Conservation (phyloP, 2,329 filamentous ascomycete species). For the Teratosphaeria gauchensis region DNA sequence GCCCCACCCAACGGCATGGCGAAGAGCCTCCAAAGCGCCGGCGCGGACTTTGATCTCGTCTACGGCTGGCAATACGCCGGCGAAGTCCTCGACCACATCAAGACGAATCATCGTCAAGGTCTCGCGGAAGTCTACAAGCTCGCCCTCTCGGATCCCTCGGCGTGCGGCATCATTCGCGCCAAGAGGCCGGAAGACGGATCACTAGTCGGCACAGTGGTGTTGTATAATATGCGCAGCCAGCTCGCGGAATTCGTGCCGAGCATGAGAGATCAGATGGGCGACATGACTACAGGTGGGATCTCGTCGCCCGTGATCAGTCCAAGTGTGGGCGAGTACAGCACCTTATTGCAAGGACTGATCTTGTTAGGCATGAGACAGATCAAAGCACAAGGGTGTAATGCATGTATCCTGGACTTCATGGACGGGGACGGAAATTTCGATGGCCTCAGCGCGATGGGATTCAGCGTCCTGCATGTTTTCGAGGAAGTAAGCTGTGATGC, state of each 20-base stretch:
- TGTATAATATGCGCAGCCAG: slow-evolving; percentile 61
- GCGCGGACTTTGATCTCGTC: slow-evolving; percentile 73
- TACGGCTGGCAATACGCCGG: slow-evolving; percentile 69
- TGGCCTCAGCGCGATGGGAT: slow-evolving; percentile 68
- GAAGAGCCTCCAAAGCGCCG: slow-evolving; percentile 61
- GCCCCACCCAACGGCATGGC: slow-evolving; percentile 65
- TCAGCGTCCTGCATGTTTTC: slow-evolving; percentile 67
- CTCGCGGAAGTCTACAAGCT: slow-evolving; percentile 70
- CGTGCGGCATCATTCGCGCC: slow-evolving; percentile 74
- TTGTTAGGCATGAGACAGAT: slow-evolving; percentile 74
- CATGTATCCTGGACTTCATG: slow-evolving; percentile 69
- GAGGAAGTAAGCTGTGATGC: slow-evolving; percentile 69
- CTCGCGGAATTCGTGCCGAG: slow-evolving; percentile 62
- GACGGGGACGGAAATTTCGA: slow-evolving; percentile 64
- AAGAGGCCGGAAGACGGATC: slow-evolving; percentile 58
- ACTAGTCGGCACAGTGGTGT: slow-evolving; percentile 69
- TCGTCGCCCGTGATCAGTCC: slow-evolving; percentile 69
- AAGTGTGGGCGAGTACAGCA: slow-evolving; percentile 57
- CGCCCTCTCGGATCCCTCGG: slow-evolving; percentile 59
- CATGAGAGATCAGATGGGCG: slow-evolving; percentile 46
- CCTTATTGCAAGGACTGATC: slow-evolving; percentile 67
- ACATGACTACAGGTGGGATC: slow-evolving; percentile 58
- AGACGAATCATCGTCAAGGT: slow-evolving; percentile 63
- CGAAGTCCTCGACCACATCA: slow-evolving; percentile 64
- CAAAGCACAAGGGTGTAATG: slow-evolving; percentile 64